Evolutionary conservation across 495 filamentous ascomycete species (phyloP).

Genomic region (Symbiotaphrina buchneri): DNA sequence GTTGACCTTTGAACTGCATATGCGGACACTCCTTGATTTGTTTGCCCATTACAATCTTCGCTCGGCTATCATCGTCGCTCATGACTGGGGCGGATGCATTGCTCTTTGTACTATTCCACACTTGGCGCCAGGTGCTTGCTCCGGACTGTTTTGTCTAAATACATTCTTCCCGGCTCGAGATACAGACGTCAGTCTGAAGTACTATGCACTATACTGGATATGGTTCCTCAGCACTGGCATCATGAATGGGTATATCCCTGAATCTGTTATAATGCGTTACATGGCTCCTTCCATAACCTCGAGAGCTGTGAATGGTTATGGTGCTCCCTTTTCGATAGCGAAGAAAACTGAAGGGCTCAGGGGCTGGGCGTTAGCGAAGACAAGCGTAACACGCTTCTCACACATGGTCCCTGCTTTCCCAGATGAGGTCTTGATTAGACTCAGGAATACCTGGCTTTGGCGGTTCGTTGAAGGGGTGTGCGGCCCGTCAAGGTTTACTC

Average conservation of each 20-base stretch:
- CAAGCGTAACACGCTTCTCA: background rate
- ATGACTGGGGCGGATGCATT: constrained; percentile 2
- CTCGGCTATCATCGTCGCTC: background rate
- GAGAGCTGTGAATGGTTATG: background rate
- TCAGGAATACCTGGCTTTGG: background rate
- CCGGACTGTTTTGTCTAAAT: background rate
- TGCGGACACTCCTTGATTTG: background rate
- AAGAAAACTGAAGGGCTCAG: background rate
- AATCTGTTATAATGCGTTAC: constrained; percentile 2
- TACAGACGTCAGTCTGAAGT: background rate
- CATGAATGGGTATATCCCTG: constrained; percentile 1
- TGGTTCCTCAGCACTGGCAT: constrained; percentile 4
- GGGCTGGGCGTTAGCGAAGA: background rate
- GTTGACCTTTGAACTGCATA: constrained; percentile 2
- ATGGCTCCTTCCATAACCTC: background rate
- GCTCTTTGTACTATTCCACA: background rate
- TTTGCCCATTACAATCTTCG: background rate
- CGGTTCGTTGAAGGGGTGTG: constrained; percentile 1
- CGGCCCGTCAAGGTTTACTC: too few species aligned
- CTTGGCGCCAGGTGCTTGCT: background rate
- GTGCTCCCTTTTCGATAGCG: background rate
- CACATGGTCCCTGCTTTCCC: constrained; percentile 1
- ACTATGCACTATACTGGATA: background rate
- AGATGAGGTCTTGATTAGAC: background rate
- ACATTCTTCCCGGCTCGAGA: constrained; percentile 2